Base-by-base conservation (phyloP, 2,329 filamentous ascomycete genomes). In the Teratosphaeriaceae sp. region DNA sequence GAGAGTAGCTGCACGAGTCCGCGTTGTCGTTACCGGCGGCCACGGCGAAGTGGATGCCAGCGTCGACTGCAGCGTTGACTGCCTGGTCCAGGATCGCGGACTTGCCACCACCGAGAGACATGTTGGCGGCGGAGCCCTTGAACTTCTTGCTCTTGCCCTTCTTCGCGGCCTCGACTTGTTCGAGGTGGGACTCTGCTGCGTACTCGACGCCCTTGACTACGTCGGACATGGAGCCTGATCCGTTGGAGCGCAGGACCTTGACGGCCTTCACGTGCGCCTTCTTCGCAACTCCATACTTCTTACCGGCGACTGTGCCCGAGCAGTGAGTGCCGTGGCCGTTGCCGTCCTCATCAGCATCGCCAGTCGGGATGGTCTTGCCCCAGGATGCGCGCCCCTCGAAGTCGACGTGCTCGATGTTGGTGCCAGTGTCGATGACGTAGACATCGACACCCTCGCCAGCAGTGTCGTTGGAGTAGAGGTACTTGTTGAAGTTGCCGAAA, bases 211-310 rank as follows among this genome's bases (percentile, higher is more conserved):
- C 92, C 75, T 94, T 94, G 63, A 98, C 88, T 57, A 98, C 92
- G 64, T 98, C 92, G 45, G 89, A 89, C 94, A 98, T 98, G 65
- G 88, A 89, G 60, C 92, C 92, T 38, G 90, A 96, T 60, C 92
- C 92, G 70, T 95, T 98, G 59, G 90, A 96, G 65, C 85, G 82
- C 58, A 98, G 85, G 30, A 98, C 92, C 83, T 98, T 98, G 76
- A 98, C 89, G 53, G 92, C 92, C 63, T 94, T 89, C 67, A 98
- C 76, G 58, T 87, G 82, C 64, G 94, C 92, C 80, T 97, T 96
- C 84, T 98, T 98, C 66, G 92, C 90, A 52, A 98, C 92, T 79
- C 92, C 92, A 65, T 95, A 98, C 76, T 95, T 96, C 81, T 92
- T 94, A 65, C 94, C 92, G 54, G 86, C 92, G 60, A 98, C 84